These are phyloP conservation scores for Bipolaris oryzae DNA, from an alignment of 2,329 filamentous ascomycete species.

Conservation along the genomic window DNA sequence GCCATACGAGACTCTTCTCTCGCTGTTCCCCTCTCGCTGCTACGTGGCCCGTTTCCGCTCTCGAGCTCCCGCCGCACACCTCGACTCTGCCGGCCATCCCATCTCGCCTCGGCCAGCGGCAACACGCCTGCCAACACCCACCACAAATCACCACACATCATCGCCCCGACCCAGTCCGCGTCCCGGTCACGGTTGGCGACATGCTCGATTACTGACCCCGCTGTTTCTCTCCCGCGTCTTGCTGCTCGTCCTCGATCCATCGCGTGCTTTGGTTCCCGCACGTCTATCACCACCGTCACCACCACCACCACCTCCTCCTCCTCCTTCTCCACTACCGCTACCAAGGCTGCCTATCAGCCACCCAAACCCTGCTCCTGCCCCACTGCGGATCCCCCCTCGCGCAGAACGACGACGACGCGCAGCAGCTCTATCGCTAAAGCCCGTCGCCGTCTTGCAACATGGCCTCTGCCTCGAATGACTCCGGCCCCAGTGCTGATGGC, in stretches of 20 bases:
- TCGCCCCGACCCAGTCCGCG: slow-evolving; percentile 8
- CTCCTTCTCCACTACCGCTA: slow-evolving; percentile 9
- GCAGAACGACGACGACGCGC: not conserved
- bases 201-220: slow-evolving; percentile 17
- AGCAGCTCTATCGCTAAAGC: not conserved
- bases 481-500: slow-evolving; percentile 33
- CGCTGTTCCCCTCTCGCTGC: not conserved
- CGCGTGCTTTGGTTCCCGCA: slow-evolving; percentile 19
- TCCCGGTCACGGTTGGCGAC: slow-evolving; percentile 15
- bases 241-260: slow-evolving; percentile 10
- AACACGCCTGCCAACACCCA: slow-evolving; percentile 11
- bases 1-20: slow-evolving; percentile 1
- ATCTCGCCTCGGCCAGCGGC: slow-evolving; percentile 9
- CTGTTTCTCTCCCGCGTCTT: slow-evolving; percentile 9
- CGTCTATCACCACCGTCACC: slow-evolving; percentile 11
- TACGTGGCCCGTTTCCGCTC: not conserved
- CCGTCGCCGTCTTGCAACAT: slow-evolving; percentile 28
- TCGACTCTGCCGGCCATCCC: not conserved
- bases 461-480: slow-evolving; percentile 36
- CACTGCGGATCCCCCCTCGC: not conserved
- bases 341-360: not conserved
- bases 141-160: not conserved
- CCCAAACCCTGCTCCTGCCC: slow-evolving; percentile 1
- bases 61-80: slow-evolving; percentile 4
- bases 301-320: not conserved